A percentile compares a stretch with the other conserved stretches of the same genome.
Evolutionary conservation across 192 early-diverging fungal species (phyloP).

Genomic region (Gonapodya prolifera): DNA sequence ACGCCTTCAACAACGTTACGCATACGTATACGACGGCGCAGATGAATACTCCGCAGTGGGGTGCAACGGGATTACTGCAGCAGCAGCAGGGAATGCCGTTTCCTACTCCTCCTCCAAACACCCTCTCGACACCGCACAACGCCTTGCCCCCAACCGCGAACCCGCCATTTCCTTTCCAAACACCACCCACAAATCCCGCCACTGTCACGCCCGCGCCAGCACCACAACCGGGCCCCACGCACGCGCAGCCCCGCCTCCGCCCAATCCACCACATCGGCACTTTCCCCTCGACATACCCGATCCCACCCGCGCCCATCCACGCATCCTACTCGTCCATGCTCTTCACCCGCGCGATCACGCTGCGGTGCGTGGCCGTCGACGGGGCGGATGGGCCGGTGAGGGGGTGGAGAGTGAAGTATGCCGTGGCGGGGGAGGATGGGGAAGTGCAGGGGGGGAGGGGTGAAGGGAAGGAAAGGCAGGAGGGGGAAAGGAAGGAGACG

Average conservation of each 20-base stretch:
- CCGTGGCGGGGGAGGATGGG: no score
- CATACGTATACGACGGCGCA: no score
- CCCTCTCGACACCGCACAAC: no score
- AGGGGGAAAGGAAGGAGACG: no score
- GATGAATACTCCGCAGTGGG: no score
- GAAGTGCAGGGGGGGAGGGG: no score
- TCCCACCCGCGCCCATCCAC: not conserved
- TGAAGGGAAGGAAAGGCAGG: no score
- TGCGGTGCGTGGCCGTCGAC: not conserved
- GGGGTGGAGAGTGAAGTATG: not conserved
- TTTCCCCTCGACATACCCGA: not conserved
- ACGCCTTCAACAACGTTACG: no score
- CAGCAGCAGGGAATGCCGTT: no score
- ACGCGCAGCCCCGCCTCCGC: not conserved
- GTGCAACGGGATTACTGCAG: no score
- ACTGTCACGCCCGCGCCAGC: not conserved
- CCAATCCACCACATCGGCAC: not conserved
- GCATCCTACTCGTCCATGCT: not conserved
- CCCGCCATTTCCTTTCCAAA: not conserved
- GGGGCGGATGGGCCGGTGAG: not conserved
- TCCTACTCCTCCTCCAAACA: no score
- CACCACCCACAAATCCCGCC: not conserved
- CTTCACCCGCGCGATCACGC: not conserved
- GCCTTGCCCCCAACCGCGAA: not conserved
- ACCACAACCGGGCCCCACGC: not conserved